Base-by-base conservation (phyloP, 2,329 filamentous ascomycete species). In the Amauroascus verrucosus region DNA sequence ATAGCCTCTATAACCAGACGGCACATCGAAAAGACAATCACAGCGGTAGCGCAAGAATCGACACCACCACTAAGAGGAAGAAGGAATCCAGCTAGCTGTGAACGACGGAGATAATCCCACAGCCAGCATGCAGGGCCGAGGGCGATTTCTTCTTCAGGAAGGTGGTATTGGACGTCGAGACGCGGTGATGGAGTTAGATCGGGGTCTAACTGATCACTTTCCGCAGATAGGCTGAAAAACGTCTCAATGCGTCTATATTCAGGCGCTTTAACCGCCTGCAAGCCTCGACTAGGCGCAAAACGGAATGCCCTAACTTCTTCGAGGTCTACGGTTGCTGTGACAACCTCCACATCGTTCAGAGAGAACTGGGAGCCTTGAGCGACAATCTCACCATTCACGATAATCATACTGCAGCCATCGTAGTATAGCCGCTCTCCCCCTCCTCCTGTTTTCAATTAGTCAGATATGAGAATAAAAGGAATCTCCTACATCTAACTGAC, bases 301-400 rank as follows among this genome's bases (percentile, higher is more conserved):
- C 61, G 56, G 53, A 57, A 62, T 28, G 57, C 55, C 6, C 85
- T 74, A 2, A 91, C 84, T 60, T 86, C 81, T 58, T 89, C 85
- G 0, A 85, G 68, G 59, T 85, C 81, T 4, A 85, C 72, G 0
- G 80, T 84, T 1, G 82, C 82, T 4, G 74, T 77, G 7, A 82
- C 67, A 6, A 85, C 79, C 58, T 85, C 81, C 14, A 85, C 81
- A 38, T 81, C 77, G 33, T 75, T 58, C 38, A 98, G 49, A 38
- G 57, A 56, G 54, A 66, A 65, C 41, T 66, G 63, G 14, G 57
- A 56, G 1, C 62, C 61, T 55, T 64, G 63, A 14, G 62, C 61
- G 26, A 66, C 56, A 16, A 57, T 51, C 11, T 60, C 58, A 20
- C 81, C 82, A 57, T 79, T 80, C 53, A 77, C 68, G n/a, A 83